phyloP scores from a whole-genome alignment of 129 eudicot genomes.

The Flaveria ramosissima region DNA sequence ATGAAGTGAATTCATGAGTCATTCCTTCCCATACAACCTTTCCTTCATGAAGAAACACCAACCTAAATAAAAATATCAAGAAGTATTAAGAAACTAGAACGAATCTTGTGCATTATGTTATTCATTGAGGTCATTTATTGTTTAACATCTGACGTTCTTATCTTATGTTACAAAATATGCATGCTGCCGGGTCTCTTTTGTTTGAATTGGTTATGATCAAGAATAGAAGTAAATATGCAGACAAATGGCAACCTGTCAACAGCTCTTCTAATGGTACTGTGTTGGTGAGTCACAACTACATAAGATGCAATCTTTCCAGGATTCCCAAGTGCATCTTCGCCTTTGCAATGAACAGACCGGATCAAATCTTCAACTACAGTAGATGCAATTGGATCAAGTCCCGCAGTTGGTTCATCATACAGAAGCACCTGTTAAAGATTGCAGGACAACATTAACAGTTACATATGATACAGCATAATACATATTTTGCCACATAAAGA shows the following conservation, averaged over 20 bases:
- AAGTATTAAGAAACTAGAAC: not conserved
- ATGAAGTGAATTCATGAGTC: constrained; percentile 87
- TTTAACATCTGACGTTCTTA: not conserved
- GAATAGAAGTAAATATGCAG: constrained; percentile 2
- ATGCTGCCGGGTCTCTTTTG: not conserved
- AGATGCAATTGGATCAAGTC: constrained; percentile 98
- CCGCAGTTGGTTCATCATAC: constrained; percentile 98
- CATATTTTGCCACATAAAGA: not conserved
- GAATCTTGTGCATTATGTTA: not conserved
- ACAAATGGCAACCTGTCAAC: constrained; percentile 72
- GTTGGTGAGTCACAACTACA: constrained; percentile 95
- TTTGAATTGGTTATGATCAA: not conserved
- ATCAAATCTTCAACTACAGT: constrained; percentile 97
- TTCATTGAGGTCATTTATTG: not conserved
- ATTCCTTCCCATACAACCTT: constrained; percentile 96
- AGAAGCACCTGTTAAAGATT: constrained; percentile 68
- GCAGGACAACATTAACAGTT: not conserved
- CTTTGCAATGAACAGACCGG: constrained; percentile 87
- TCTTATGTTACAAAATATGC: not conserved
- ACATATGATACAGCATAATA: not conserved
- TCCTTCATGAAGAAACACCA: constrained; percentile 88
- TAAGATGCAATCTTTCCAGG: constrained; percentile 91
- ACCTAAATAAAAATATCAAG: constrained; percentile 39
- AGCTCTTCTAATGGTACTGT: constrained; percentile 92
- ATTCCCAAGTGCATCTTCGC: constrained; percentile 72